phyloP scores from a whole-genome alignment of 108 stramenopile species.

The Licmophora abbreviata region DNA sequence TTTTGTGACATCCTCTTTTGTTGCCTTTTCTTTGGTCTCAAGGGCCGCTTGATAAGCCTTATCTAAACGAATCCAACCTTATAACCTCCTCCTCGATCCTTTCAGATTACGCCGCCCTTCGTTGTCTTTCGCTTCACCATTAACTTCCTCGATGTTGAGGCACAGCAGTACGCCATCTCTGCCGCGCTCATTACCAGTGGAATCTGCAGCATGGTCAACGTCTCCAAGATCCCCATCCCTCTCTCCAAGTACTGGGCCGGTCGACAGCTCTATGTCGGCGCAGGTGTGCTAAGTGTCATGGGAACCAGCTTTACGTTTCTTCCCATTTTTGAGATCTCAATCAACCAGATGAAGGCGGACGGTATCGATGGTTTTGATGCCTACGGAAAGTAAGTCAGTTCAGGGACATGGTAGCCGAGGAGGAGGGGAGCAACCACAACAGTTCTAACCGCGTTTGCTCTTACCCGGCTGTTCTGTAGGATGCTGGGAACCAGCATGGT shows the following conservation, averaged over 20 bases:
- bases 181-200: conserved; percentile 67
- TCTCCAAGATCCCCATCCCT: conserved; percentile 41
- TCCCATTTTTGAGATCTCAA: conserved; percentile 74
- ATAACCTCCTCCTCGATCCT: background rate
- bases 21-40: background rate
- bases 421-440: background rate
- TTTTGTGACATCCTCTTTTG: background rate
- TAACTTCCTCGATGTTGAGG: conserved; percentile 28
- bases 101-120: conserved; percentile 26
- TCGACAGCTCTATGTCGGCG: conserved; percentile 40
- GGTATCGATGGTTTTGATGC: conserved; percentile 48
- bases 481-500: conserved; percentile 69
- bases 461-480: background rate
- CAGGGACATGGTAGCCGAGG: background rate
- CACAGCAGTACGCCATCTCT: conserved; percentile 61
- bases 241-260: conserved; percentile 42
- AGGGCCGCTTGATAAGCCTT: background rate
- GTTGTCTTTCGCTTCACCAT: conserved; percentile 55
- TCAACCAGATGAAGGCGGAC: conserved; percentile 42
- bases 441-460: background rate
- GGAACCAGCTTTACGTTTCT: conserved; percentile 56
- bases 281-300: conserved; percentile 70
- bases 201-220: conserved; percentile 58
- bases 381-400: conserved; percentile 40
- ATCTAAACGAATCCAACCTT: background rate